Evolutionary conservation across 345 rosid genomes (phyloP).

Genomic region (Nasturtium officinale): DNA sequence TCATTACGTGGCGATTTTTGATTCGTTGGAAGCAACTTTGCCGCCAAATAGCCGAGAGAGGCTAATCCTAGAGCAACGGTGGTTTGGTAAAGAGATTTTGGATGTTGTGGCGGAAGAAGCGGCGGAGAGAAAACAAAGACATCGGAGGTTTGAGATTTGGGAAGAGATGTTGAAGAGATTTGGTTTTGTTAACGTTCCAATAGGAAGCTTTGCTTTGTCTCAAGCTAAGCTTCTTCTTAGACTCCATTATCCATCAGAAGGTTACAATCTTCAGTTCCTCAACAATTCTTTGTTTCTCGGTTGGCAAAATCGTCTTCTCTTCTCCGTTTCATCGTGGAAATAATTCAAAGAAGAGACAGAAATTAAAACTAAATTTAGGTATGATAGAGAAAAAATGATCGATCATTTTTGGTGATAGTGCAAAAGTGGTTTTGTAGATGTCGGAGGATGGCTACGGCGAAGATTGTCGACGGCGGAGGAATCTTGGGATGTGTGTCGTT

Average conservation of each 20-base stretch:
- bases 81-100: conserved; percentile 85
- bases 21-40: conserved; percentile 88
- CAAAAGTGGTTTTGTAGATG: conserved; percentile 13
- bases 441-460: conserved; percentile 38
- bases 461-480: conserved; percentile 25
- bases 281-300: conserved; percentile 70
- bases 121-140: conserved; percentile 60
- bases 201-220: conserved; percentile 79
- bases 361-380: background rate
- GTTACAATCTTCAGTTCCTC: conserved; percentile 74
- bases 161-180: conserved; percentile 64
- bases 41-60: conserved; percentile 90
- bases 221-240: conserved; percentile 92
- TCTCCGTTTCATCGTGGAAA: conserved; percentile 93
- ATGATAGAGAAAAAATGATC: background rate
- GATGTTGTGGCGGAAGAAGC: conserved; percentile 75
- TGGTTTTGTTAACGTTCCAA: conserved; percentile 69
- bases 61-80: conserved; percentile 70
- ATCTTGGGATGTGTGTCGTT: conserved; percentile 39
- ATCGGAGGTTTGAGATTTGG: conserved; percentile 72
- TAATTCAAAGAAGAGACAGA: conserved; percentile 2
- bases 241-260: conserved; percentile 96
- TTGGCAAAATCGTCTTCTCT: conserved; percentile 86
- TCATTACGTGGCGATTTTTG: conserved; percentile 73
- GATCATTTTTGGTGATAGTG: conserved; percentile 36